Evolutionary conservation across 1,284 basidiomycete species (phyloP), one percentile per base, ranked within the genome.

Genomic region (Ganoderma boninense): DNA sequence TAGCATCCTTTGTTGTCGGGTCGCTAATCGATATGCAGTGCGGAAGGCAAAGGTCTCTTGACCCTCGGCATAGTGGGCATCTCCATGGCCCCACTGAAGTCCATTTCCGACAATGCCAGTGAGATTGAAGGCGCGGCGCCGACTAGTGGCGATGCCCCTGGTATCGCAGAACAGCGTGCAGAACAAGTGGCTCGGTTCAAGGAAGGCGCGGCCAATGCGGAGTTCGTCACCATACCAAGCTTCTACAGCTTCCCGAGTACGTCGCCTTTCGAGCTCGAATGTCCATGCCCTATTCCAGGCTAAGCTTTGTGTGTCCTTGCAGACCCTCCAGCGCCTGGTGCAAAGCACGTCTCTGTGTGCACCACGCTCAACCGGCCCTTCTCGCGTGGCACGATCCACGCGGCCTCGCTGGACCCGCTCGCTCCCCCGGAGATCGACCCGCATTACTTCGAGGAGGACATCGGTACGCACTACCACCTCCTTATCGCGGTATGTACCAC

Each of bases 381-480:
- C 67, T 82, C 81, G n/a, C 71, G 83, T 35, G 84, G 87, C 42
- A 82, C 82, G 1, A 84, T 86, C 63, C 84, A 84, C 67, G 78
- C 83, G n/a, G 79, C 76, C 0, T 82, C 82, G 4, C 74, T 71
- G 56, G 80, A 87, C 74, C 85, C 86, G 0, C 63, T 73, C 11
- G 80, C 77, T 14, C 79, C 84, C 57, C 85, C 87, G 0, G 77
- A 78, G 29, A 79, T 87, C 42, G 84, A 89, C 73, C 86, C 87
- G 54, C 82, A 82, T 65, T 85, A 85, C 76, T 86, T 87, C 76
- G 84, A 84, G 68, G 77, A 85, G 46, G 77, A 80, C 57, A 82
- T 86, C 74, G 87, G 88, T 79, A 77, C 78, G 74, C 5, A 14
- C 6, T 11, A 13, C n/a, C n/a, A n/a, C n/a, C n/a, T n/a, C n/a